Percentiles rank a stretch among this genome's conserved stretches.
Conservation (phyloP, 768 basidiomycete genomes). For the Cytidiella melzeri region DNA sequence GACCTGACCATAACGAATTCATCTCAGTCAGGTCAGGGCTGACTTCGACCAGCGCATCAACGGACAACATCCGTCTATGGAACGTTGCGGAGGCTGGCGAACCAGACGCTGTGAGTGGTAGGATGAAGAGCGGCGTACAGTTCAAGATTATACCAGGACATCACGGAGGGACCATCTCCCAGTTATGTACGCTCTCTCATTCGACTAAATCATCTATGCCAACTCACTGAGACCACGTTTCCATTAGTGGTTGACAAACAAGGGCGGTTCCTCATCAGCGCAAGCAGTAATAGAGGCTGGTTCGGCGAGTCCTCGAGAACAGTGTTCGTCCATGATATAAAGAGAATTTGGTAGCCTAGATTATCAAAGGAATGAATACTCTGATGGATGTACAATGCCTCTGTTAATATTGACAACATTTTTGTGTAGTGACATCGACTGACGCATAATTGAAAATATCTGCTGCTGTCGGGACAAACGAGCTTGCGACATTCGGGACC, state of each 20-base stretch:
- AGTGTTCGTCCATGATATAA: constrained; percentile 89
- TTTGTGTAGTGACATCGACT: too few species aligned
- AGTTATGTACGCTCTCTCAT: constrained; percentile 87
- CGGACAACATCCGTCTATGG: constrained; percentile 92
- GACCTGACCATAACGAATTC: constrained; percentile 4
- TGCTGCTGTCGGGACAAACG: too few species aligned
- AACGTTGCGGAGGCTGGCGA: constrained; percentile 78
- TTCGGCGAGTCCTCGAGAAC: constrained; percentile 87
- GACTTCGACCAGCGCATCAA: constrained; percentile 58
- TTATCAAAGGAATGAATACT: too few species aligned
- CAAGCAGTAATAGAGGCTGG: constrained; percentile 93
- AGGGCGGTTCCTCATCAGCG: constrained; percentile 80
- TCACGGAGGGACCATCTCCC: constrained; percentile 89
- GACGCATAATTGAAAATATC: too few species aligned
- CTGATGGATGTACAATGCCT: too few species aligned
- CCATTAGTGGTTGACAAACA: constrained; percentile 77
- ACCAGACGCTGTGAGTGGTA: constrained; percentile 49
- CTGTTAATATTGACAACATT: too few species aligned
- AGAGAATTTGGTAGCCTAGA: constrained; percentile 29
- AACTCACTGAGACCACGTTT: not conserved
- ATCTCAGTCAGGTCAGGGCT: not conserved
- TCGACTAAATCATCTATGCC: too few species aligned
- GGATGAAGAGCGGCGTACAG: constrained; percentile 62
- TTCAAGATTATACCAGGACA: constrained; percentile 97
- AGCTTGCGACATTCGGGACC: too few species aligned